Evolutionary conservation across 2,329 filamentous ascomycete species (phyloP).

Genomic region (Talaromyces sp.): DNA sequence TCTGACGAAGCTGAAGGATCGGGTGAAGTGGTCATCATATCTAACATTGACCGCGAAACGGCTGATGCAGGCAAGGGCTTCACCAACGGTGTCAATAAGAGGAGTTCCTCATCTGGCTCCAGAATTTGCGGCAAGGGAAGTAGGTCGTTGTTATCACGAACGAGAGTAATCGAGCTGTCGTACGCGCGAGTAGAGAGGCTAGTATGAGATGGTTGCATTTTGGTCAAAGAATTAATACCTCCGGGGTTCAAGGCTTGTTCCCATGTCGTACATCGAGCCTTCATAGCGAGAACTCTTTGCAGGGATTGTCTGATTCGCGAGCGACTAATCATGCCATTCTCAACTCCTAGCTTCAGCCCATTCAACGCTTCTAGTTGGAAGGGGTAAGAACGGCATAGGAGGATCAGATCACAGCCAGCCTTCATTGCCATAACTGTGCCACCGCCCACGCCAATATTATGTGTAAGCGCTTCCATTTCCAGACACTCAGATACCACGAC

Average conservation of each 20-base stretch:
- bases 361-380: slow-evolving; percentile 89
- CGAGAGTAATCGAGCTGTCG: slow-evolving; percentile 87
- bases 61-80: slow-evolving; percentile 90
- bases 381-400: slow-evolving; percentile 82
- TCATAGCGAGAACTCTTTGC: slow-evolving; percentile 72
- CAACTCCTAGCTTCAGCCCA: slow-evolving; percentile 81
- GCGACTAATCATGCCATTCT: slow-evolving; percentile 83
- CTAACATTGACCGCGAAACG: slow-evolving; percentile 65
- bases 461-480: slow-evolving; percentile 93
- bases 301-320: slow-evolving; percentile 77
- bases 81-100: slow-evolving; percentile 82
- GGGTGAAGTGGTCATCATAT: slow-evolving; percentile 45
- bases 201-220: slow-evolving; percentile 78
- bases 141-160: slow-evolving; percentile 80
- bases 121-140: slow-evolving; percentile 79
- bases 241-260: slow-evolving; percentile 83
- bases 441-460: slow-evolving; percentile 94
- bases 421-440: slow-evolving; percentile 97
- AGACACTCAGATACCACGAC: slow-evolving; percentile 94
- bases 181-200: slow-evolving; percentile 81
- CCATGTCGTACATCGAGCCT: slow-evolving; percentile 85
- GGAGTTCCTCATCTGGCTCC: slow-evolving; percentile 80
- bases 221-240: slow-evolving; percentile 70
- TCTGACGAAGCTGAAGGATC: slow-evolving; percentile 55
- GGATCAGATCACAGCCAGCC: slow-evolving; percentile 86